phyloP scores from a whole-genome alignment of 345 rosid species.

The Firmiana major region DNA sequence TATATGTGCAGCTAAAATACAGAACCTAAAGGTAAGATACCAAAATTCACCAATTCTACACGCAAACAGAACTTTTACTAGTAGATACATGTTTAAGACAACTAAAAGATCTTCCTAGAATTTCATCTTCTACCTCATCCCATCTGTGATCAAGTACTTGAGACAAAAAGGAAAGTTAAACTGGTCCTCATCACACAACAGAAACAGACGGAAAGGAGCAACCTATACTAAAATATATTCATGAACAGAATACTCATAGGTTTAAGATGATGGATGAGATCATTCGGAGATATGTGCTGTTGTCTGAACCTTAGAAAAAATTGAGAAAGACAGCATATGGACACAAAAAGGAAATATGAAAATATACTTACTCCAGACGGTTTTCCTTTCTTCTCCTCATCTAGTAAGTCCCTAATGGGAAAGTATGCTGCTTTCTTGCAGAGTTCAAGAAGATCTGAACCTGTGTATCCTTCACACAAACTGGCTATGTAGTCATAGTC shows the following conservation, averaged over 20 bases:
- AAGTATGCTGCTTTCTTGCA: constrained; percentile 98
- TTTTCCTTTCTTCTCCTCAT: constrained; percentile 82
- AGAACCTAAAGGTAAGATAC: background rate
- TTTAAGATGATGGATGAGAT: background rate
- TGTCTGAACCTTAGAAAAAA: constrained; percentile 13
- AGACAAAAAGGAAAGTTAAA: background rate
- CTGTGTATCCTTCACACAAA: constrained; percentile 78
- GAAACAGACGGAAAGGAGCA: background rate
- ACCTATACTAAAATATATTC: background rate
- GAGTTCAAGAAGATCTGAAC: constrained; percentile 92
- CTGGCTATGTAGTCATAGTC: constrained; percentile 66
- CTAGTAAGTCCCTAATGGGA: constrained; percentile 76
- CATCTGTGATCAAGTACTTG: background rate
- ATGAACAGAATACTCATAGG: background rate
- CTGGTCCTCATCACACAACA: background rate
- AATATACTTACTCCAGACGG: constrained; percentile 47
- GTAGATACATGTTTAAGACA: background rate
- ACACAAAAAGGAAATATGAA: background rate
- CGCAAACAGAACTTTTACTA: background rate
- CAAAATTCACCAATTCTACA: background rate
- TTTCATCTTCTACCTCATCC: background rate
- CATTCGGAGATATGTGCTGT: background rate
- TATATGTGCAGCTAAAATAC: background rate
- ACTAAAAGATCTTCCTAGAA: background rate
- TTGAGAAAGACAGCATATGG: background rate